These are phyloP conservation scores for Prunus davidiana DNA, from an alignment of 306 rosid species.

Conservation along the genomic window DNA sequence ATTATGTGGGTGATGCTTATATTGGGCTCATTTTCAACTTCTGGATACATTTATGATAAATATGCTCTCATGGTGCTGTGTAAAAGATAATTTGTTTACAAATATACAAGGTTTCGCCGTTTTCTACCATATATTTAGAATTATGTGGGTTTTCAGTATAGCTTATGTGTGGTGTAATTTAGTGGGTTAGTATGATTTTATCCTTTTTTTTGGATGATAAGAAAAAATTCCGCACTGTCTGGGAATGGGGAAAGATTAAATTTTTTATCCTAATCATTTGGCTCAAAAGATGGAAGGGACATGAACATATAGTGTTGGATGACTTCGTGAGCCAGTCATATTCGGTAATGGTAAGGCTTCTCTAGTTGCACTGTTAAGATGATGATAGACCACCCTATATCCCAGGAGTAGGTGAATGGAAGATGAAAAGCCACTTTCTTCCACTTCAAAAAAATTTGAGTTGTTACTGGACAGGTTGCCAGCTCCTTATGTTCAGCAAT, in stretches of 20 bases:
- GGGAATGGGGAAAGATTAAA: neutral
- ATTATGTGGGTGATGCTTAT: neutral
- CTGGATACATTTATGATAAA: neutral
- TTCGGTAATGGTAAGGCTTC: neutral
- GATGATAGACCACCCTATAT: neutral
- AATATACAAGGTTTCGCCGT: neutral
- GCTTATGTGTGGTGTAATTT: neutral
- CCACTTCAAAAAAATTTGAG: neutral
- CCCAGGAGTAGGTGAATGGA: neutral
- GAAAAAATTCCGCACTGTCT: neutral
- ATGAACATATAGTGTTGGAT: neutral
- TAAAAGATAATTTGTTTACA: neutral
- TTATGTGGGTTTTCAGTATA: neutral
- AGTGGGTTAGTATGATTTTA: neutral
- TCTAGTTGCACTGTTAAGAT: neutral
- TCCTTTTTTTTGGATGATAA: slow-evolving; percentile 1
- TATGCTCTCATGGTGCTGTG: neutral
- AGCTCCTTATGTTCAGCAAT: neutral
- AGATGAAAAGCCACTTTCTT: neutral
- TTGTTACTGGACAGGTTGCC: neutral
- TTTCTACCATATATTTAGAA: neutral
- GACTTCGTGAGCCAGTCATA: neutral
- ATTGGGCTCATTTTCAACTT: neutral
- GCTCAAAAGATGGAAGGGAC: neutral
- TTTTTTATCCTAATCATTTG: neutral